These are phyloP conservation scores for Erigeron canadensis DNA, from an alignment of 129 eudicot genomes.

Conservation along the genomic window DNA sequence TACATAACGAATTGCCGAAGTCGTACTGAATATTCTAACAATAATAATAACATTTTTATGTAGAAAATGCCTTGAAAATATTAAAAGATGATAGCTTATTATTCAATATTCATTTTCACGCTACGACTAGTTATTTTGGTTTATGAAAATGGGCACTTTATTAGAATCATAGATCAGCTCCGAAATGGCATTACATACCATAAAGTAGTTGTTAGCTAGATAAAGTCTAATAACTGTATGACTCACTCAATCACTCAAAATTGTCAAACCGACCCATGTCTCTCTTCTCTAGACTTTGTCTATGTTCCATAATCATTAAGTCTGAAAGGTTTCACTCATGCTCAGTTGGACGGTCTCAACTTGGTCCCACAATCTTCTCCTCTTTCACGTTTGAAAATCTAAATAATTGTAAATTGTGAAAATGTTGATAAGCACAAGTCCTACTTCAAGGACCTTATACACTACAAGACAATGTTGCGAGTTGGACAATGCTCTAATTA, in stretches of 20 bases:
- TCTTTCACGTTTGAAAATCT: not conserved
- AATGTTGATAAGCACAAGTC: too few species aligned
- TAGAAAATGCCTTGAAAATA: too few species aligned
- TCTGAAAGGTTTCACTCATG: not conserved
- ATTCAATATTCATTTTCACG: too few species aligned
- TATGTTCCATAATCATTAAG: constrained; percentile 9
- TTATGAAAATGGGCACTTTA: not conserved
- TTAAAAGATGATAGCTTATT: too few species aligned
- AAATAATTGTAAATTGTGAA: not conserved
- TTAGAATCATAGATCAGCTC: not conserved
- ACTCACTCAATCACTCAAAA: not conserved
- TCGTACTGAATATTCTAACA: too few species aligned
- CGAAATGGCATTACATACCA: not conserved
- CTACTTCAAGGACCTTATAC: too few species aligned
- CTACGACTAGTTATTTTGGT: too few species aligned
- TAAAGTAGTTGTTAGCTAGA: not conserved
- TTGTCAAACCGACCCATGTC: constrained; percentile 30
- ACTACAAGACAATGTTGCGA: too few species aligned
- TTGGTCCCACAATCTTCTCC: constrained; percentile 1
- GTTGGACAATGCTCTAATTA: too few species aligned
- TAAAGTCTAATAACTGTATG: not conserved
- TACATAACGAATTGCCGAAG: too few species aligned
- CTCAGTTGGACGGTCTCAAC: constrained; percentile 8
- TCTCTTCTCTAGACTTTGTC: constrained; percentile 13
- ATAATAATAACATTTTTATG: too few species aligned